Percentiles rank a stretch among this genome's conserved stretches.
phyloP scores from a whole-genome alignment of 352 stramenopile genomes.

The Pythium sukuiense region DNA sequence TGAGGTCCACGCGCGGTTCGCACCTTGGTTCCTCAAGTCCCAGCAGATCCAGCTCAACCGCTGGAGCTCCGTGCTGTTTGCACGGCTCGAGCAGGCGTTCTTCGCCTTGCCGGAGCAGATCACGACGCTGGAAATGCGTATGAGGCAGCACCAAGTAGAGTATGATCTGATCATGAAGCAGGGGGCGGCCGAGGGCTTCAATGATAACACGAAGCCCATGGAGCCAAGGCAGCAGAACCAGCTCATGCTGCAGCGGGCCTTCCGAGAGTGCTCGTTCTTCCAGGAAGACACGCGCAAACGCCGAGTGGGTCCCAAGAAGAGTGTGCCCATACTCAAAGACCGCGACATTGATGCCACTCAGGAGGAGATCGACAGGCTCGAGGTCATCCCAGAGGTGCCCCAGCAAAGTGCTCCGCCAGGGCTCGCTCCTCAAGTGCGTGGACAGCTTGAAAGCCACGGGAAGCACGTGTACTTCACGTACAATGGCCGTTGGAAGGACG shows the following conservation, averaged over 20 bases:
- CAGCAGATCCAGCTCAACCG: slow-evolving; percentile 68
- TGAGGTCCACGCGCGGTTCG: slow-evolving; percentile 71
- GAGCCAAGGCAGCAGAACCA: slow-evolving; percentile 59
- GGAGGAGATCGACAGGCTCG: slow-evolving; percentile 39
- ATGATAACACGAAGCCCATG: slow-evolving; percentile 5
- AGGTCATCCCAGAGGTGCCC: slow-evolving; percentile 47
- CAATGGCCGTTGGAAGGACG: slow-evolving; percentile 64
- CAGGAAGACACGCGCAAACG: slow-evolving; percentile 34
- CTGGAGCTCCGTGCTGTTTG: slow-evolving; percentile 69
- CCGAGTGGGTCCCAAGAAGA: slow-evolving; percentile 22
- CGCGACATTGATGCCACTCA: slow-evolving; percentile 36
- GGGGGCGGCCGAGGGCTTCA: background rate
- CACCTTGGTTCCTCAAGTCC: slow-evolving; percentile 80
- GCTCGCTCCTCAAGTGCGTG: slow-evolving; percentile 56
- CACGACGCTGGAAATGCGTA: slow-evolving; percentile 61
- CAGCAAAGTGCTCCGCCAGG: slow-evolving; percentile 44
- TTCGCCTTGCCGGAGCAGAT: slow-evolving; percentile 49
- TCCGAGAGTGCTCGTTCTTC: slow-evolving; percentile 70
- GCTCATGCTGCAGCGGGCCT: slow-evolving; percentile 54
- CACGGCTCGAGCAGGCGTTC: slow-evolving; percentile 64
- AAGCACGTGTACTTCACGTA: slow-evolving; percentile 71
- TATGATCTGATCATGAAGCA: slow-evolving; percentile 46
- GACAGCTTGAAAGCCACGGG: slow-evolving; percentile 61
- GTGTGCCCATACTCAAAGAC: slow-evolving; percentile 31
- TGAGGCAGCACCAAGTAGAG: slow-evolving; percentile 52